A percentile compares a stretch with the other conserved stretches of the same genome.
phyloP scores from a whole-genome alignment of 441 rosid species.

The Gossypium trilobum region DNA sequence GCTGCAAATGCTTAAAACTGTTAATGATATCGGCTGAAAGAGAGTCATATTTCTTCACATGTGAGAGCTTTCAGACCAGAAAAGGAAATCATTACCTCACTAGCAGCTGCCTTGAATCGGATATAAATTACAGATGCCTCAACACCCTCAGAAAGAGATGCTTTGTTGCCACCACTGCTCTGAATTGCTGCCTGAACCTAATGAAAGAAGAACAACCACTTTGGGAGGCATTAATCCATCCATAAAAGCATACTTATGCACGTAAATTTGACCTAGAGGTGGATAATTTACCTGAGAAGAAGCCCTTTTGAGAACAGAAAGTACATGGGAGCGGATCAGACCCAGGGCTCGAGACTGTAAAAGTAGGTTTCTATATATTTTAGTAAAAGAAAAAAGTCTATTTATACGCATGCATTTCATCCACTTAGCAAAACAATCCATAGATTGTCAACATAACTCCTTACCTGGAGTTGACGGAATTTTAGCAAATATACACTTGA shows the following conservation, averaged over 20 bases:
- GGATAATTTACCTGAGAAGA: slow-evolving; percentile 63
- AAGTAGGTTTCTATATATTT: slow-evolving; percentile 11
- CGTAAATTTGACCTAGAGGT: slow-evolving; percentile 13
- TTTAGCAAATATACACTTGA: slow-evolving; percentile 86
- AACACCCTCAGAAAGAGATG: slow-evolving; percentile 81
- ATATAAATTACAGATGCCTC: slow-evolving; percentile 92
- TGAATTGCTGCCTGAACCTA: slow-evolving; percentile 85
- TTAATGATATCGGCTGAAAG: slow-evolving; percentile 12
- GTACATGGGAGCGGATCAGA: slow-evolving; percentile 80
- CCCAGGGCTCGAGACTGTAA: slow-evolving; percentile 91
- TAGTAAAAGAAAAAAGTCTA: background rate
- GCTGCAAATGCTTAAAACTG: slow-evolving; percentile 40
- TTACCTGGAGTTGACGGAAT: slow-evolving; percentile 94
- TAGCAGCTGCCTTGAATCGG: slow-evolving; percentile 93
- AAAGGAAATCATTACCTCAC: slow-evolving; percentile 46
- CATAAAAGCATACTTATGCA: background rate
- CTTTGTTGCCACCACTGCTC: slow-evolving; percentile 53
- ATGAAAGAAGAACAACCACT: slow-evolving; percentile 20
- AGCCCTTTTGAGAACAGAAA: slow-evolving; percentile 76
- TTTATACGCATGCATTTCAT: background rate
- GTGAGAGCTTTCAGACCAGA: slow-evolving; percentile 1
- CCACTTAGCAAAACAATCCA: background rate
- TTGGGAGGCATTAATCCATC: slow-evolving; percentile 11
- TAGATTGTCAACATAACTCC: slow-evolving; percentile 4
- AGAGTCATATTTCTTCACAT: background rate